Percentiles rank a stretch among this genome's conserved stretches.
phyloP scores from a whole-genome alignment of 2,329 filamentous ascomycete genomes.

The Ascochyta fabae region DNA sequence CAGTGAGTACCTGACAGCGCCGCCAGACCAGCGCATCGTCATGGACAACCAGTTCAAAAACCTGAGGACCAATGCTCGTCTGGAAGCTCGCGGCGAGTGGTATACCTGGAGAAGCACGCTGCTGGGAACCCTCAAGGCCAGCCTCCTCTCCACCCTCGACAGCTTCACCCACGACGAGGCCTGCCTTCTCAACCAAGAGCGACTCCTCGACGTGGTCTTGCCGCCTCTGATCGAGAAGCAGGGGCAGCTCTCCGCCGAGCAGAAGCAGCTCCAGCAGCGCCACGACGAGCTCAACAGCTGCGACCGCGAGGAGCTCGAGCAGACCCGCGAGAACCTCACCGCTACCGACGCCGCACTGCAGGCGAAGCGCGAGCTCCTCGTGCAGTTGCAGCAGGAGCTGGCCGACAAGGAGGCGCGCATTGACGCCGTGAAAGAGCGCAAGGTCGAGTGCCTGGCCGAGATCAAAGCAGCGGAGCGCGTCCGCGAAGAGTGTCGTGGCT shows the following conservation, averaged over 20 bases:
- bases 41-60: slow-evolving; percentile 99
- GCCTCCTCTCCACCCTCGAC: slow-evolving; percentile 74
- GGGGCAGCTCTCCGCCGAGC: slow-evolving; percentile 67
- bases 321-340: slow-evolving; percentile 72
- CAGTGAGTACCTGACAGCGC: slow-evolving; percentile 85
- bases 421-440: slow-evolving; percentile 68
- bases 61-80: slow-evolving; percentile 87
- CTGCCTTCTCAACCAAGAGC: slow-evolving; percentile 70
- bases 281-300: slow-evolving; percentile 78
- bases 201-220: slow-evolving; percentile 70
- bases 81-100: slow-evolving; percentile 95
- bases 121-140: slow-evolving; percentile 80
- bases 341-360: slow-evolving; percentile 71
- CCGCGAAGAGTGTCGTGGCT: slow-evolving; percentile 86
- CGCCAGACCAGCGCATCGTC: slow-evolving; percentile 79
- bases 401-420: slow-evolving; percentile 71
- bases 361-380: slow-evolving; percentile 71
- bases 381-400: slow-evolving; percentile 70
- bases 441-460: slow-evolving; percentile 72
- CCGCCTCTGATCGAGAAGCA: slow-evolving; percentile 69
- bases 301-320: slow-evolving; percentile 78
- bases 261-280: slow-evolving; percentile 71
- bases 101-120: slow-evolving; percentile 97
- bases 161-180: slow-evolving; percentile 79
- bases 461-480: slow-evolving; percentile 84